Evolutionary conservation across 805 yeast genomes (phyloP).

Genomic region (Metschnikowia proteae): DNA sequence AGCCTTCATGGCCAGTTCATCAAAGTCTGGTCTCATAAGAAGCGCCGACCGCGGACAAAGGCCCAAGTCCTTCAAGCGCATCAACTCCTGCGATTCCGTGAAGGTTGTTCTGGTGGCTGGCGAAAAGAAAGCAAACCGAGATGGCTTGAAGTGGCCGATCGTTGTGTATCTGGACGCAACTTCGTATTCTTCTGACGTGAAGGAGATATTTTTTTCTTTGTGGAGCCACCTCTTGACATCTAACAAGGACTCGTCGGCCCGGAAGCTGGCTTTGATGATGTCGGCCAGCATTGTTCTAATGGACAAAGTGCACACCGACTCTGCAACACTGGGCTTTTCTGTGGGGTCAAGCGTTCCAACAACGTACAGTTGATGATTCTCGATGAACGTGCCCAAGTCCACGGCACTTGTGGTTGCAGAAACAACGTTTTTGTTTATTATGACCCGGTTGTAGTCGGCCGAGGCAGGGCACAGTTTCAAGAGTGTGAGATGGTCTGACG

Average conservation of each 20-base stretch:
- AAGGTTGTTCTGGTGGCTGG: constrained; percentile 49
- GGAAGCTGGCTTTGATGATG: constrained; percentile 9
- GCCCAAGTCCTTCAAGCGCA: constrained; percentile 49
- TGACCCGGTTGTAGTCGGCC: neutral
- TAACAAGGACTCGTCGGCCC: constrained; percentile 9
- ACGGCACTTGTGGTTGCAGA: neutral
- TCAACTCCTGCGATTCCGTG: constrained; percentile 49
- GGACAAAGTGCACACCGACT: constrained; percentile 8
- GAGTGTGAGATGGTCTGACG: neutral
- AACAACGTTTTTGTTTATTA: neutral
- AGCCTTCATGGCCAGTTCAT: constrained; percentile 18
- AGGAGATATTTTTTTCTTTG: constrained; percentile 10
- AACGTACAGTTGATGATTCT: neutral
- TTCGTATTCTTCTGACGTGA: constrained; percentile 12
- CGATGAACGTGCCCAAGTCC: neutral
- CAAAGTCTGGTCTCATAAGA: constrained; percentile 60
- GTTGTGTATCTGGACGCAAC: constrained; percentile 7
- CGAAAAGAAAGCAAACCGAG: constrained; percentile 37
- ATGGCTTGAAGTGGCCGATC: constrained; percentile 49
- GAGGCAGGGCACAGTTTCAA: neutral
- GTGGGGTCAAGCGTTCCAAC: neutral
- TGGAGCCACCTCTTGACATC: constrained; percentile 19
- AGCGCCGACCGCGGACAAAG: constrained; percentile 72
- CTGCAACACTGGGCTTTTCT: neutral
- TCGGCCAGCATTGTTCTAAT: constrained; percentile 16